Base-by-base conservation (phyloP, 495 filamentous ascomycete species). In the Evansstolkia leycettana region DNA sequence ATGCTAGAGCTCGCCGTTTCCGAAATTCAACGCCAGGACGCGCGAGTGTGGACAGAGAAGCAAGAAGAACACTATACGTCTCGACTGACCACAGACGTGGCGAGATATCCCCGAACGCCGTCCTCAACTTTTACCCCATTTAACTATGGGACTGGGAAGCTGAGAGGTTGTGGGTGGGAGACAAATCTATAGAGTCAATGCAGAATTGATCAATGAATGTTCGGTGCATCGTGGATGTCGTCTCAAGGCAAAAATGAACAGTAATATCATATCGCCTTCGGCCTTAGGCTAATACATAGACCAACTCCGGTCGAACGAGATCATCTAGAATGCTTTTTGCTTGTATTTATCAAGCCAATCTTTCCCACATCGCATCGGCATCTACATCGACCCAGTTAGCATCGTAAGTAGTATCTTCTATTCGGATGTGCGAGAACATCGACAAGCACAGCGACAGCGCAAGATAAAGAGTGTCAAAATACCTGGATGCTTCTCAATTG, bases 21-120 rank as follows among this genome's bases (percentile, higher is more conserved):
- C 69, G 62, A 64, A 60, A 62, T 62, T 45, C 36, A 52, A 43
- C 48, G 58, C 62, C 57, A 73, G 70, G 71, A 64, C 60, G 65
- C 47, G 66, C 63, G 60, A 68, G 74, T 75, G 74, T 78, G 69
- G 72, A 78, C 64, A 71, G 56, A 59, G 73, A 75, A 76, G 74
- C 74, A 59, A 78, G 61, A 78, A 58, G 53, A 56, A 75, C 46
- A 57, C 14, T 42, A 3, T 34, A 37, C 24, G 29, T 46, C 38
- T 43, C 37, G 25, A 41, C 33, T 36, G 38, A 50, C 32, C 31
- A 31, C 25, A 40, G 17, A 37, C 42, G 49, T 23, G 20, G 20
- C 39, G 42, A 37, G 46, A 49, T 45, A 39, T 63, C 61, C 63
- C 49, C 54, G 60, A 55, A 52, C 51, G 52, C 49, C 48, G 58